phyloP scores from a whole-genome alignment of 73 alveolate species.

The Symbiodinium pilosum region DNA sequence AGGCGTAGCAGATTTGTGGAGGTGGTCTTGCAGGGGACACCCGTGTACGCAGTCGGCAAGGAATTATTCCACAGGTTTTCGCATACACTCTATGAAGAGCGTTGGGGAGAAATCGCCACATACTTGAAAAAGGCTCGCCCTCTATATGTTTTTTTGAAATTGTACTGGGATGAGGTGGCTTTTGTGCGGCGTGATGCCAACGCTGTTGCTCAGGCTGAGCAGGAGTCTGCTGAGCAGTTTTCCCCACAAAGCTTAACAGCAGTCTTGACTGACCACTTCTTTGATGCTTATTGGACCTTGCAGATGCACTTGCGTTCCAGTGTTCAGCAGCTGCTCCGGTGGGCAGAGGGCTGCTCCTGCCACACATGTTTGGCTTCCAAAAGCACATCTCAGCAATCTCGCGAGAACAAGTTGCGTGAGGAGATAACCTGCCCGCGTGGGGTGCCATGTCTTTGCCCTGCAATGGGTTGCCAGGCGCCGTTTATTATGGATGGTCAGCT shows the following conservation, averaged over 20 bases:
- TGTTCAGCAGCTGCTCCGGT: neutral
- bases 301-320: neutral
- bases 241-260: neutral
- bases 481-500: neutral
- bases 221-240: too few species aligned
- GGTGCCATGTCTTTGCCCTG: neutral
- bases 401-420: neutral
- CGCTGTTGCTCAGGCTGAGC: neutral
- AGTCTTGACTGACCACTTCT: neutral
- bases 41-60: too few species aligned
- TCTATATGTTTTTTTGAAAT: too few species aligned
- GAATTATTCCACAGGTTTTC: neutral
- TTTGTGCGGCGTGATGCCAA: neutral
- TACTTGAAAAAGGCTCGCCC: neutral
- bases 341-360: conserved; percentile 10
- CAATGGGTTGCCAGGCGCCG: neutral
- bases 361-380: neutral
- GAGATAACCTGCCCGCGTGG: neutral
- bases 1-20: neutral
- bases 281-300: neutral
- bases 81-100: neutral
- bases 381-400: neutral
- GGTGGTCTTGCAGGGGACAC: too few species aligned
- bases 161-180: neutral
- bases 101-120: neutral